Conservation (phyloP, 345 rosid genomes). For the Crucihimalaya himalaica region DNA sequence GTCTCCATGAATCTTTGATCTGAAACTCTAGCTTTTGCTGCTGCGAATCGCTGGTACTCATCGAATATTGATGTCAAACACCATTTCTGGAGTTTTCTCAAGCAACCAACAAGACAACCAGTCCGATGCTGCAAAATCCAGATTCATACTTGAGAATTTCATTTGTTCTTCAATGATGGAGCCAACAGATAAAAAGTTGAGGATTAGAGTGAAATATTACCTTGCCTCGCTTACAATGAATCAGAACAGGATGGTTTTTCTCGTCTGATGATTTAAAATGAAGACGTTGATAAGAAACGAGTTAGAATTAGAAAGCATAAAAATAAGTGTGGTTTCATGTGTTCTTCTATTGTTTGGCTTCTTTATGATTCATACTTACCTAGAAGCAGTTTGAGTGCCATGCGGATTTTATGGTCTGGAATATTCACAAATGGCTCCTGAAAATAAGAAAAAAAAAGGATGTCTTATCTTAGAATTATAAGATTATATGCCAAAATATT, state of each 20-base stretch:
- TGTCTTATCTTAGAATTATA: background rate
- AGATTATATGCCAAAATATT: background rate
- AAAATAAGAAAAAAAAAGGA: background rate
- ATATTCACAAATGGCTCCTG: constrained; percentile 97
- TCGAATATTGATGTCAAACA: constrained; percentile 88
- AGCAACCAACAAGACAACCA: constrained; percentile 90
- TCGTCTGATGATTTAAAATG: constrained; percentile 49
- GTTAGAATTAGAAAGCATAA: constrained; percentile 6
- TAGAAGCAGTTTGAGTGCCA: constrained; percentile 75
- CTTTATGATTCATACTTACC: constrained; percentile 50
- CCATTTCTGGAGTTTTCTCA: constrained; percentile 89
- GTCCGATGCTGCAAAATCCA: constrained; percentile 76
- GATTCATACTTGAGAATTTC: background rate
- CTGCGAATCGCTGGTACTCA: constrained; percentile 93
- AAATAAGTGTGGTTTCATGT: background rate
- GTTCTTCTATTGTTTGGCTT: background rate
- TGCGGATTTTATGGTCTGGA: constrained; percentile 80
- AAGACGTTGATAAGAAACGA: background rate
- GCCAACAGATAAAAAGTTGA: background rate
- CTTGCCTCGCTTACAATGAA: constrained; percentile 96
- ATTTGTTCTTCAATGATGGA: background rate
- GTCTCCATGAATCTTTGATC: constrained; percentile 97
- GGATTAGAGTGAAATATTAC: constrained; percentile 40
- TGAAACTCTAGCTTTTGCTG: constrained; percentile 88
- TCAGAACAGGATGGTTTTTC: constrained; percentile 86